Conservation (phyloP, 1,284 basidiomycete genomes). For the Malassezia nana region DNA sequence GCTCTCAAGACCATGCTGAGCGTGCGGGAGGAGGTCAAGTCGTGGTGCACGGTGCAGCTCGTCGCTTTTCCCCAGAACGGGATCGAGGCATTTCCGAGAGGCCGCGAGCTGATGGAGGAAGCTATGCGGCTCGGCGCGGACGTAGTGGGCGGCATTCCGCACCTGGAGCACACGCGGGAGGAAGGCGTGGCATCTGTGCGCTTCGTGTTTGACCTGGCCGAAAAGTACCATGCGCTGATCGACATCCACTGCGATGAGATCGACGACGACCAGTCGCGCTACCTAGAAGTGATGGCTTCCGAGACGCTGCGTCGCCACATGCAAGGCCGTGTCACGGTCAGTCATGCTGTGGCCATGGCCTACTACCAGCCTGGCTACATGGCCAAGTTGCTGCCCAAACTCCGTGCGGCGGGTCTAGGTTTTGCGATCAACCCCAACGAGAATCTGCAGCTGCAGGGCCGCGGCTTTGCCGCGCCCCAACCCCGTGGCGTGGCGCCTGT, state of each 20-base stretch:
- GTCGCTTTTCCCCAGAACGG: slow-evolving; percentile 3
- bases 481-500: slow-evolving; percentile 1
- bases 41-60: neutral
- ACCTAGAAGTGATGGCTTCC: neutral
- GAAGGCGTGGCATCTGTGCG: neutral
- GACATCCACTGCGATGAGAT: slow-evolving; percentile 6
- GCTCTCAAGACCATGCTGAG: neutral
- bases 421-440: slow-evolving; percentile 1
- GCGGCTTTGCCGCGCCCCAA: neutral
- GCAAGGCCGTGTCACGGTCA: slow-evolving; percentile 1
- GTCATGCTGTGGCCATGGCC: slow-evolving; percentile 4
- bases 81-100: neutral
- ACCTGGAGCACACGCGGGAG: slow-evolving; percentile 2
- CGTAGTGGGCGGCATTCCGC: slow-evolving; percentile 1
- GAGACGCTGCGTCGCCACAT: neutral
- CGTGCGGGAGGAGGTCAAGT: neutral
- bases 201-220: slow-evolving; percentile 1
- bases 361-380: slow-evolving; percentile 6
- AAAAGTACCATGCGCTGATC: slow-evolving; percentile 4
- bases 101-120: neutral
- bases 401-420: neutral
- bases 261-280: slow-evolving; percentile 4
- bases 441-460: slow-evolving; percentile 5
- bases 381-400: neutral
- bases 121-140: neutral